phyloP scores from a whole-genome alignment of 225 moss, liverwort and hornwort genomes.

The Marchantia paleacea region DNA sequence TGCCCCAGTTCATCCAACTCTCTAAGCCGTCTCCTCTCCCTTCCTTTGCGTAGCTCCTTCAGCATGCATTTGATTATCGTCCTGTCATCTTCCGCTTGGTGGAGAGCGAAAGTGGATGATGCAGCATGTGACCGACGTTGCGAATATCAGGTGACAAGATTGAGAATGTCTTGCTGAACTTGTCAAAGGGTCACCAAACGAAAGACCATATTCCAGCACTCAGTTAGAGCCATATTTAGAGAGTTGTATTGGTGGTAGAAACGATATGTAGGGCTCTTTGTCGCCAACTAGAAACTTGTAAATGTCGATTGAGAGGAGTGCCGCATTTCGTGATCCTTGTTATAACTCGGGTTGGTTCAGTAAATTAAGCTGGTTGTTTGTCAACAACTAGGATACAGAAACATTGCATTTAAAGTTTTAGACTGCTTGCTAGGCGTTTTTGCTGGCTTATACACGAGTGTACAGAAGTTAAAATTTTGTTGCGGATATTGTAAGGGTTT shows the following conservation, averaged over 20 bases:
- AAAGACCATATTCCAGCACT: too few relatives aligned
- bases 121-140: neutral
- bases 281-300: too few relatives aligned
- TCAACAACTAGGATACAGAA: neutral
- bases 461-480: neutral
- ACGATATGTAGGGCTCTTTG: too few relatives aligned
- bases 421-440: neutral
- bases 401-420: neutral
- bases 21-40: neutral
- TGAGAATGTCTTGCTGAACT: neutral
- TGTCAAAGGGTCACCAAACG: too few relatives aligned
- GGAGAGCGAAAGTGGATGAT: neutral
- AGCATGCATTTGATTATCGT: neutral
- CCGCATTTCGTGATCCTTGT: neutral
- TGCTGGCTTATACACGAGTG: neutral
- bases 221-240: too few relatives aligned
- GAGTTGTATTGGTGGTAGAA: too few relatives aligned
- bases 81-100: neutral
- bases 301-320: neutral
- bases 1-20: too few relatives aligned
- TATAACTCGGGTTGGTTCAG: neutral
- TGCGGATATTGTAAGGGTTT: neutral
- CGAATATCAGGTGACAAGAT: neutral
- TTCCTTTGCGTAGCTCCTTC: neutral
- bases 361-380: neutral